Conservation (phyloP, 2,329 filamentous ascomycete species). For the Ascochyta lentis region DNA sequence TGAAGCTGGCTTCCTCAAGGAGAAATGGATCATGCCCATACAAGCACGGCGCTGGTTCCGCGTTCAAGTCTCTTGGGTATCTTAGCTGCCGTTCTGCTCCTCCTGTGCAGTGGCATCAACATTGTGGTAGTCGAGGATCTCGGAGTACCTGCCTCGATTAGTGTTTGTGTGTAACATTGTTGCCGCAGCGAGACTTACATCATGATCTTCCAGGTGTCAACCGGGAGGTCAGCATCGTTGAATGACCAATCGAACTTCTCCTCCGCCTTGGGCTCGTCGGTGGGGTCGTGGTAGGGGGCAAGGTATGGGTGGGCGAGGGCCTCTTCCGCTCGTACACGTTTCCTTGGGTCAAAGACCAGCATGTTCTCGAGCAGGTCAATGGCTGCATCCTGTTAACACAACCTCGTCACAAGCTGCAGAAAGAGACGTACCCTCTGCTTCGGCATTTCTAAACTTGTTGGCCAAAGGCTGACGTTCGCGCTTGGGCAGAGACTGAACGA, state of each 20-base stretch:
- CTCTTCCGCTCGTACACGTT: slow-evolving; percentile 85
- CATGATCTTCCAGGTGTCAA: slow-evolving; percentile 99
- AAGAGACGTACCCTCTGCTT: slow-evolving; percentile 71
- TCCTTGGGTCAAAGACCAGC: slow-evolving; percentile 98
- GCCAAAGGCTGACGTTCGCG: slow-evolving; percentile 85
- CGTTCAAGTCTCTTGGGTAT: slow-evolving; percentile 6
- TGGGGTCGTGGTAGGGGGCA: slow-evolving; percentile 94
- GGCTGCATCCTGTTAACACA: slow-evolving; percentile 58
- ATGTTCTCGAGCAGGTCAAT: slow-evolving; percentile 94
- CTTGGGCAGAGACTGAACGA: slow-evolving; percentile 96
- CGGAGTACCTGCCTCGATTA: slow-evolving; percentile 78
- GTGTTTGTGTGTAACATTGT: neutral
- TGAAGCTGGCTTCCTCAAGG: slow-evolving; percentile 21
- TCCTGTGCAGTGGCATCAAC: slow-evolving; percentile 70
- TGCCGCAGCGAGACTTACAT: slow-evolving; percentile 68
- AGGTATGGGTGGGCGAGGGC: slow-evolving; percentile 93
- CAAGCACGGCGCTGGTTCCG: slow-evolving; percentile 21
- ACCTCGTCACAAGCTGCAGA: neutral
- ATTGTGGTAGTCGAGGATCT: slow-evolving; percentile 98
- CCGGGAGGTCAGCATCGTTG: slow-evolving; percentile 95
- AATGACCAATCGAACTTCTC: slow-evolving; percentile 99
- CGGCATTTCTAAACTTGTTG: slow-evolving; percentile 95
- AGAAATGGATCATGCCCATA: slow-evolving; percentile 21
- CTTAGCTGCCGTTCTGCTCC: slow-evolving; percentile 45
- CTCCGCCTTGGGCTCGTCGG: slow-evolving; percentile 91